Evolutionary conservation across 2,329 filamentous ascomycete genomes (phyloP).

Genomic region (Fusarium acutatum): DNA sequence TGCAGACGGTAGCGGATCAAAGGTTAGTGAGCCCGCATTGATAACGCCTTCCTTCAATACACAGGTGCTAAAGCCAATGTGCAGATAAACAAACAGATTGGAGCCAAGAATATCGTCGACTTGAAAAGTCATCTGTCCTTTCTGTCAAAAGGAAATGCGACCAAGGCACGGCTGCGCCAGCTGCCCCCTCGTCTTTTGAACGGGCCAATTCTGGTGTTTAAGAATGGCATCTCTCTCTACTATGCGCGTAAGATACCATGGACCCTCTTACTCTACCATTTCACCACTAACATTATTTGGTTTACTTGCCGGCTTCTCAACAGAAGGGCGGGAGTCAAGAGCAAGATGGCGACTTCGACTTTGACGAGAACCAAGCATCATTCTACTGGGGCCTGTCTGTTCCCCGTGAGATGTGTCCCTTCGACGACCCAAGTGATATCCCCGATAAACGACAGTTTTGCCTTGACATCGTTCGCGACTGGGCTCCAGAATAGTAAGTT

Average conservation of each 20-base stretch:
- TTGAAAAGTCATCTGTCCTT: neutral
- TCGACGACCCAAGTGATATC: neutral
- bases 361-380: neutral
- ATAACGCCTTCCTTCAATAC: no score
- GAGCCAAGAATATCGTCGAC: neutral
- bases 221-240: neutral
- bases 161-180: neutral
- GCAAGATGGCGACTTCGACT: neutral
- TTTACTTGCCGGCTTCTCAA: neutral
- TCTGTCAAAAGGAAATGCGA: neutral
- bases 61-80: neutral
- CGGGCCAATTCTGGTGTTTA: neutral
- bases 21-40: neutral
- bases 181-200: neutral
- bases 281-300: neutral
- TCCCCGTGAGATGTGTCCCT: neutral
- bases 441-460: neutral
- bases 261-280: no score
- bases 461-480: neutral
- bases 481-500: neutral
- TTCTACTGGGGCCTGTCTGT: neutral
- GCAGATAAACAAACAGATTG: neutral
- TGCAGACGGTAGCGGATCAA: neutral
- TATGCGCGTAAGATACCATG: neutral
- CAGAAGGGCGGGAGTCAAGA: fast-evolving